Conservation (phyloP, 2,329 filamentous ascomycete species). For the Coleophoma crateriformis region DNA sequence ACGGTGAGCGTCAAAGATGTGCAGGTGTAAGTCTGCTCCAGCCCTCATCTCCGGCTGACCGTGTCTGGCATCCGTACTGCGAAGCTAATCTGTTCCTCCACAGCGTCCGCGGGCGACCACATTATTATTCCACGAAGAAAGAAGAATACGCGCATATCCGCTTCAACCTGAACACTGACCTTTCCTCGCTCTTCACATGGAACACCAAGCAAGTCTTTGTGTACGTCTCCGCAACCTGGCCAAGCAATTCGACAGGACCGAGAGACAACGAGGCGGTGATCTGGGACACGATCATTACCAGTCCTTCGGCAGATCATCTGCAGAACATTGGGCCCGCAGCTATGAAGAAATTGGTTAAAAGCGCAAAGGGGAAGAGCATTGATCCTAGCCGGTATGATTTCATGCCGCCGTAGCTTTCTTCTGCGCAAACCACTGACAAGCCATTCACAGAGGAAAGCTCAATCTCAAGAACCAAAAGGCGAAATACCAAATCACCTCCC, state of each 20-base stretch:
- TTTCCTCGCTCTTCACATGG: constrained; percentile 93
- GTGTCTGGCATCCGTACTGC: neutral
- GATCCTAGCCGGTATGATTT: constrained; percentile 31
- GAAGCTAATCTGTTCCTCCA: neutral
- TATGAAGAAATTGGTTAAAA: constrained; percentile 57
- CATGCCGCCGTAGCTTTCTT: neutral
- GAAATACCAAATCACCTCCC: constrained; percentile 97
- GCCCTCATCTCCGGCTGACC: neutral
- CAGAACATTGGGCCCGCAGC: constrained; percentile 53
- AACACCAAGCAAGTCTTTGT: constrained; percentile 99
- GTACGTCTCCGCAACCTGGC: constrained; percentile 82
- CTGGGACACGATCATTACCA: constrained; percentile 92
- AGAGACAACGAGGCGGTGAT: constrained; percentile 73
- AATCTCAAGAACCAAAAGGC: constrained; percentile 78
- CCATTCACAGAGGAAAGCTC: constrained; percentile 56
- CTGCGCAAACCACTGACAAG: constrained; percentile 10
- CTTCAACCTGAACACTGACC: constrained; percentile 89
- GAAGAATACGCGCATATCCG: constrained; percentile 94
- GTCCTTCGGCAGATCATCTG: constrained; percentile 58
- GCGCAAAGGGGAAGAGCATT: constrained; percentile 53
- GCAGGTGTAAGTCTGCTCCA: constrained; percentile 63
- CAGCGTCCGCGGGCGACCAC: constrained; percentile 84
- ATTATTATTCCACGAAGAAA: constrained; percentile 89
- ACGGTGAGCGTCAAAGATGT: constrained; percentile 66
- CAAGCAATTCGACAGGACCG: constrained; percentile 22